phyloP scores from a whole-genome alignment of 805 yeast species.

The Pichia deserticola region DNA sequence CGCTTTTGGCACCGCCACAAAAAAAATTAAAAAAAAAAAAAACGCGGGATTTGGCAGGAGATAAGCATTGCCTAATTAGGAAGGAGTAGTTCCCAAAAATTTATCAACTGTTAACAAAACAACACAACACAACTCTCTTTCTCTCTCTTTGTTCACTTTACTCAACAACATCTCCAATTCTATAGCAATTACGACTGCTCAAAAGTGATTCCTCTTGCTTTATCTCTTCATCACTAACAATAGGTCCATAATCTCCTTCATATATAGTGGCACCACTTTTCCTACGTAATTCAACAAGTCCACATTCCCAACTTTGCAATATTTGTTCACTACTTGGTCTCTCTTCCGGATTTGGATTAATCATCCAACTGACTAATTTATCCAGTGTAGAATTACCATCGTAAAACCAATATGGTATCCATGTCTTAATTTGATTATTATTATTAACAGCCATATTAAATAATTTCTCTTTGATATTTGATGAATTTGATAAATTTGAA shows the following conservation, averaged over 20 bases:
- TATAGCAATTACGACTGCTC: neutral
- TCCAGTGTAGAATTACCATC: slow-evolving; percentile 71
- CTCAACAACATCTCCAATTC: no score
- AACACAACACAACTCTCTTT: no score
- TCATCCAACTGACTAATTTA: slow-evolving; percentile 78
- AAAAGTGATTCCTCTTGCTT: slow-evolving; percentile 8
- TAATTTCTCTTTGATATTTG: neutral
- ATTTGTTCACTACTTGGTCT: slow-evolving; percentile 77
- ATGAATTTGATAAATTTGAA: neutral
- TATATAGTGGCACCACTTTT: slow-evolving; percentile 91
- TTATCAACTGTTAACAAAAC: no score
- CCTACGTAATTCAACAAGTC: slow-evolving; percentile 68
- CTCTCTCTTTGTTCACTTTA: no score
- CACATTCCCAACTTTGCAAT: slow-evolving; percentile 65
- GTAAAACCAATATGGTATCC: slow-evolving; percentile 83
- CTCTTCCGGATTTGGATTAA: slow-evolving; percentile 69
- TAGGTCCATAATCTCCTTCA: slow-evolving; percentile 93
- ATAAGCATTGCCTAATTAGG: no score
- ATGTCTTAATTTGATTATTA: slow-evolving; percentile 19
- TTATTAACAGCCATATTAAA: neutral
- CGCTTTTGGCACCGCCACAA: no score
- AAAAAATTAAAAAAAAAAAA: no score
- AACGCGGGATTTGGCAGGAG: no score
- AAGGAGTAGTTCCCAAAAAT: no score
- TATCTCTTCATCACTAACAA: slow-evolving; percentile 30